These are phyloP conservation scores for Collybiopsis luxurians DNA, from an alignment of 768 basidiomycete species.

Conservation along the genomic window DNA sequence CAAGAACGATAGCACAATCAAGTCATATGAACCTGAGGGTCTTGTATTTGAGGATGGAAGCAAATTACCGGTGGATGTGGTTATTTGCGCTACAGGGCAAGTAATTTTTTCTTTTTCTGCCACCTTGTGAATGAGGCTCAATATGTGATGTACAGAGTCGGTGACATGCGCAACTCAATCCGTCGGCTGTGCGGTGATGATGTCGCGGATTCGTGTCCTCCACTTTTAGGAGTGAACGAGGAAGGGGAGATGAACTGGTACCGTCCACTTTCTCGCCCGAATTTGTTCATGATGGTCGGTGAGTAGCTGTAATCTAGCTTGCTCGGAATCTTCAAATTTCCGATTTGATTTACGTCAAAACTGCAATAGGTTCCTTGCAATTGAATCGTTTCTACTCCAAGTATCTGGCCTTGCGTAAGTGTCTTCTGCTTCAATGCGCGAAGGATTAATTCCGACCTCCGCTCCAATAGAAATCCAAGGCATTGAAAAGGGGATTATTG, in stretches of 20 bases:
- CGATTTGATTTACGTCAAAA: too few relatives aligned
- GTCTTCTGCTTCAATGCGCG: neutral
- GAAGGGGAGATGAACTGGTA: conserved; percentile 43
- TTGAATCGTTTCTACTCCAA: conserved; percentile 4
- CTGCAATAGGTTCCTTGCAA: neutral
- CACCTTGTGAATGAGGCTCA: conserved; percentile 5
- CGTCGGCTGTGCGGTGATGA: conserved; percentile 32
- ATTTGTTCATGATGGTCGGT: conserved; percentile 5
- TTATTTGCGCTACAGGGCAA: conserved; percentile 41
- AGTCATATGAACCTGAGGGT: conserved; percentile 24
- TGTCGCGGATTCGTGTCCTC: conserved; percentile 32
- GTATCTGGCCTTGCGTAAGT: conserved; percentile 4
- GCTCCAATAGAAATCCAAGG: neutral
- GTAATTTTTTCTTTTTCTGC: conserved; percentile 9
- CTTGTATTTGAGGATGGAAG: conserved; percentile 28
- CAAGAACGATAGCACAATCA: conserved; percentile 41
- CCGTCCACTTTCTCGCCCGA: conserved; percentile 32
- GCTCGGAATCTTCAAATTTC: too few relatives aligned
- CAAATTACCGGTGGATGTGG: conserved; percentile 30
- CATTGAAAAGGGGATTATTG: neutral
- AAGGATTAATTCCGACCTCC: neutral
- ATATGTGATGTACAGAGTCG: neutral
- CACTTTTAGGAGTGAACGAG: conserved; percentile 46
- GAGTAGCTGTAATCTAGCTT: neutral
- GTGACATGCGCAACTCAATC: conserved; percentile 23